Percentiles rank a stretch among this genome's conserved stretches.
These are phyloP conservation scores for Candida boidinii DNA, from an alignment of 805 yeast genomes.

Conservation along the genomic window DNA sequence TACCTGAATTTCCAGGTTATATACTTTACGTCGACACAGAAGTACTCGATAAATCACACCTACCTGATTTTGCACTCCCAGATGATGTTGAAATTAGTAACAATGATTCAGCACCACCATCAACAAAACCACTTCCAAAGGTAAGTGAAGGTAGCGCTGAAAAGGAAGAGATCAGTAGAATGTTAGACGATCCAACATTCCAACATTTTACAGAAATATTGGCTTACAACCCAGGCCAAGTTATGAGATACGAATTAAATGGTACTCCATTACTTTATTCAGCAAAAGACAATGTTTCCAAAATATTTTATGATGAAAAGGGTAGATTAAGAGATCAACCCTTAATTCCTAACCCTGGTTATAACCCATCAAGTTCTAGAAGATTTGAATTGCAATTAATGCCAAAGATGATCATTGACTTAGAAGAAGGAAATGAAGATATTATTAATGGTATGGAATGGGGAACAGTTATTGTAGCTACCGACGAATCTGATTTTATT, in stretches of 20 bases:
- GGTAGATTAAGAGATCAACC: constrained; percentile 15
- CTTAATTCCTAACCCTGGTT: constrained; percentile 50
- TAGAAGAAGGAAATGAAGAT: constrained; percentile 45
- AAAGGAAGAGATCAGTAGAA: constrained; percentile 38
- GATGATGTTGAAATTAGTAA: constrained; percentile 18
- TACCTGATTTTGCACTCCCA: constrained; percentile 29
- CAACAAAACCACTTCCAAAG: constrained; percentile 10
- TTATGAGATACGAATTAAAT: constrained; percentile 74
- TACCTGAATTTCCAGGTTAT: constrained; percentile 55
- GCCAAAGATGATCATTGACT: constrained; percentile 86
- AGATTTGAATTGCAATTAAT: constrained; percentile 83
- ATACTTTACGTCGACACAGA: constrained; percentile 71
- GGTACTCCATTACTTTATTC: constrained; percentile 74
- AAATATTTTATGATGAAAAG: constrained; percentile 25
- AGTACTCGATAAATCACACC: constrained; percentile 42
- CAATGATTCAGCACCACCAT: constrained; percentile 4
- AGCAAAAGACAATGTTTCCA: constrained; percentile 45
- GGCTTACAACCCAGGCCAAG: constrained; percentile 79
- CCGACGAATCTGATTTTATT: constrained; percentile 31
- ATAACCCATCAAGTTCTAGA: constrained; percentile 50
- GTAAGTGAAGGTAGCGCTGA: constrained; percentile 27
- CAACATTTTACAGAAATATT: constrained; percentile 69
- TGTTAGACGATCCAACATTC: constrained; percentile 69
- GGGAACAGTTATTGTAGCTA: constrained; percentile 87
- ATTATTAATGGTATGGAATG: constrained; percentile 86